These are phyloP conservation scores for Ganoderma sp. DNA, from an alignment of 1,284 basidiomycete genomes.

Conservation along the genomic window DNA sequence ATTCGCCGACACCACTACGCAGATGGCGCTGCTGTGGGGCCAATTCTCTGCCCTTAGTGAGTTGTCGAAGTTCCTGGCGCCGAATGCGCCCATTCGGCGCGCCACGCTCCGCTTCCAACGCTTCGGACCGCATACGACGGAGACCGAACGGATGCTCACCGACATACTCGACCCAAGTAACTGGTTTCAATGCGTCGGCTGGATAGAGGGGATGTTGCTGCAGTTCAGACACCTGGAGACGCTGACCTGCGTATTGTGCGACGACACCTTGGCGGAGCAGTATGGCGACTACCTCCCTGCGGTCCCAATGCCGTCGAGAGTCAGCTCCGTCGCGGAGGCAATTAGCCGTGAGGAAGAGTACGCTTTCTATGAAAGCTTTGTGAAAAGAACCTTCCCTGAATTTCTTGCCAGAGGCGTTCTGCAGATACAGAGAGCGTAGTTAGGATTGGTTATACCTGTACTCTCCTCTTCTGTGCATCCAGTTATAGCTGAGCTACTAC, in stretches of 20 bases:
- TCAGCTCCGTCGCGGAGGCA: not conserved
- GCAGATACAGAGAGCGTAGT: not conserved
- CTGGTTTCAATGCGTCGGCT: not conserved
- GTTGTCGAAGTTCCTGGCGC: not conserved
- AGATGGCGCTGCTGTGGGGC: not conserved
- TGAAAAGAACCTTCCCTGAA: not conserved
- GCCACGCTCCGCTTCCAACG: not conserved
- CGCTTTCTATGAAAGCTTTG: not conserved
- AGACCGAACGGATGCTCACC: not conserved
- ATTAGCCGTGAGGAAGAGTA: not conserved
- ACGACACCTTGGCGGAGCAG: not conserved
- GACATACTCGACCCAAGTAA: not conserved
- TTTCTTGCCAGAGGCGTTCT: not conserved
- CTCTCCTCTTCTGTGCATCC: no score
- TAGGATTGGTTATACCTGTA: no score
- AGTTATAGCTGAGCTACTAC: no score
- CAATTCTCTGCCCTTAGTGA: not conserved
- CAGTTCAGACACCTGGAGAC: not conserved
- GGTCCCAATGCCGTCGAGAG: not conserved
- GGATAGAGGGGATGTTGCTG: not conserved
- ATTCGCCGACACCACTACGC: not conserved
- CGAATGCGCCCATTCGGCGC: not conserved
- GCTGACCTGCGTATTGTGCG: not conserved
- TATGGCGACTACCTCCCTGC: not conserved
- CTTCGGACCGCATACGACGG: not conserved